Percentiles rank a stretch among this genome's conserved stretches.
These are phyloP conservation scores for Apium graveolens DNA, from an alignment of 129 eudicot species.

Conservation along the genomic window DNA sequence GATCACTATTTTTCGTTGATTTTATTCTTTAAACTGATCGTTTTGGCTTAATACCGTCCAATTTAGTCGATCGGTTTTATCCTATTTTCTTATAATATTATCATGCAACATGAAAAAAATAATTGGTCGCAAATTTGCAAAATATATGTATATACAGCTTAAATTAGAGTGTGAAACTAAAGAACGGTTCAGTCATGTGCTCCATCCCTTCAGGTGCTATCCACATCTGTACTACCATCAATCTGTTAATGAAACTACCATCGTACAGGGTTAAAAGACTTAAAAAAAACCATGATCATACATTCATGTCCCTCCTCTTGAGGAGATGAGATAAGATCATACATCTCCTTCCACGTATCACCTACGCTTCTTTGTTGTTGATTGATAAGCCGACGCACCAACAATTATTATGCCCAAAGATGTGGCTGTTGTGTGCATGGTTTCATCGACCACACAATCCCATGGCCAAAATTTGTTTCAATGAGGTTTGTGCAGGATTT, in stretches of 20 bases:
- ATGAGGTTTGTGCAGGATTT: conserved; percentile 4
- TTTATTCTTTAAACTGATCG: too few species aligned
- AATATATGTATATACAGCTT: too few species aligned
- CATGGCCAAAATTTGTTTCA: conserved; percentile 15
- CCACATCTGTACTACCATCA: background rate
- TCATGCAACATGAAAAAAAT: background rate
- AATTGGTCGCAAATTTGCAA: background rate
- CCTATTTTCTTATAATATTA: too few species aligned
- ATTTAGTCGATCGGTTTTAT: too few species aligned
- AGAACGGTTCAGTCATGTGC: background rate
- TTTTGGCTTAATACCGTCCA: too few species aligned
- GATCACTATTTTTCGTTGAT: too few species aligned
- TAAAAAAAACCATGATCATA: conserved; percentile 8
- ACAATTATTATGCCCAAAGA: background rate
- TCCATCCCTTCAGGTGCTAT: background rate
- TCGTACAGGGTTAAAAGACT: background rate
- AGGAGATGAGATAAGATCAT: conserved; percentile 46
- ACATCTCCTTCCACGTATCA: conserved; percentile 33
- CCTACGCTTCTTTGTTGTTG: conserved; percentile 9
- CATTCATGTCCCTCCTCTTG: conserved; percentile 21
- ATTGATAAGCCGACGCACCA: conserved; percentile 27
- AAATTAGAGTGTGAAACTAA: background rate
- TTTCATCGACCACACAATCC: conserved; percentile 33
- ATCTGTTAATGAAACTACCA: background rate
- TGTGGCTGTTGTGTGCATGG: conserved; percentile 21